phyloP scores from a whole-genome alignment of 345 rosid species.

The Arabis alpina region DNA sequence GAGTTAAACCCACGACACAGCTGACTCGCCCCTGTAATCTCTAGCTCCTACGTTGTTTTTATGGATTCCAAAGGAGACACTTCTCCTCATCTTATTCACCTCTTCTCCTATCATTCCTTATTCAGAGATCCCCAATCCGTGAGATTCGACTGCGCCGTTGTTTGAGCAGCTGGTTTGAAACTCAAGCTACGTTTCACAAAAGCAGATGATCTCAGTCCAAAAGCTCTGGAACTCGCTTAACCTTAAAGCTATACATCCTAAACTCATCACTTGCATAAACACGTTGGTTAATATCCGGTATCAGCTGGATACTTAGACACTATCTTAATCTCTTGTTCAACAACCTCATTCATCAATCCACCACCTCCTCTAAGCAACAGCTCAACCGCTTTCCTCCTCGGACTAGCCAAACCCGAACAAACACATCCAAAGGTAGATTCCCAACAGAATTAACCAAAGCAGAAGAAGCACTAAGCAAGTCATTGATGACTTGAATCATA shows the following conservation, averaged over 20 bases:
- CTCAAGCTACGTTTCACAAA: slow-evolving; percentile 96
- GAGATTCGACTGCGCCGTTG: slow-evolving; percentile 56
- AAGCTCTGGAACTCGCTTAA: slow-evolving; percentile 97
- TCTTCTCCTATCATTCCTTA: slow-evolving; percentile 96
- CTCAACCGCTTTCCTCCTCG: slow-evolving; percentile 58
- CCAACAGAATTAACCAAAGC: slow-evolving; percentile 65
- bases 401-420: slow-evolving; percentile 42
- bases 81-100: slow-evolving; percentile 79
- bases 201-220: slow-evolving; percentile 97
- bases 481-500: slow-evolving; percentile 50
- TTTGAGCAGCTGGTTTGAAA: slow-evolving; percentile 54
- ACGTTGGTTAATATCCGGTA: slow-evolving; percentile 86
- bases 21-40: slow-evolving; percentile 65
- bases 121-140: slow-evolving; percentile 86
- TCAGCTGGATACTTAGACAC: slow-evolving; percentile 72
- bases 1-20: slow-evolving; percentile 91
- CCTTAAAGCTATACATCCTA: slow-evolving; percentile 90
- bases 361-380: slow-evolving; percentile 64
- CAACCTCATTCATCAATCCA: slow-evolving; percentile 27
- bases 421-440: slow-evolving; percentile 67
- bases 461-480: slow-evolving; percentile 60
- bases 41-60: slow-evolving; percentile 30
- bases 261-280: slow-evolving; percentile 87
- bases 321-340: slow-evolving; percentile 44
- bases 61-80: slow-evolving; percentile 81